Evolutionary conservation across 2,329 filamentous ascomycete species (phyloP), one percentile per base, ranked within the genome.

Genomic region (Harringtonia lauricola): DNA sequence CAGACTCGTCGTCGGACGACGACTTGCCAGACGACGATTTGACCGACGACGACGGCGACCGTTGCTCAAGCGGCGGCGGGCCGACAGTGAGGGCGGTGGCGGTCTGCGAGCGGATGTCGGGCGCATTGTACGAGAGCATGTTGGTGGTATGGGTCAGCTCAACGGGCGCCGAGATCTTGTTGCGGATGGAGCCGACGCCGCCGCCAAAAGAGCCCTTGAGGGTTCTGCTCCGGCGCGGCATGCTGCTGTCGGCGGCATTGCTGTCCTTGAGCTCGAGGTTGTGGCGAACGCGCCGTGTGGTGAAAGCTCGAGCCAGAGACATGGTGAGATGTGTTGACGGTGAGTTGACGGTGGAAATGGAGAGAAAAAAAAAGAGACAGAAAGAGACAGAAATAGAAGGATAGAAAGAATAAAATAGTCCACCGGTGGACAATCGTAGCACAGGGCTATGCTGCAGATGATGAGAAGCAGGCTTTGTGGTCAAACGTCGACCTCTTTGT

Each of bases 71-170:
- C n/a, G 26, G 18, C 26, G 4, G 18, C 14, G 26, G 18, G n/a
- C n/a, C n/a, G n/a, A n/a, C n/a, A n/a, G n/a, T n/a, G n/a, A 12
- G 13, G 30, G 29, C 15, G 29, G 29, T 39, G n/a, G 70, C 64
- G 3, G 74, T 68, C 24, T 57, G 55, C 51, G 60, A 57, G 57
- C 71, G 66, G 49, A 95, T 80, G 58, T 95, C 84, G 41, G 90
- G 90, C 10, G 92, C 89, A 58, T 90, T 90, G 72, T 95, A 95
- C 8, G 87, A 88, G 43, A 95, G 81, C 76, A 94, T 87, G 64
- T 96, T 98, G 54, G 92, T 96, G 6, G 90, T 95, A 47, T 92
- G 94, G 39, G 95, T 71, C 50, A 98, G 74, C 62, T 88, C 81
- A 42, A 95, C 74, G 1, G 92, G 92, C 3, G 74, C 78, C 1